Base-by-base conservation (phyloP, 306 rosid species). In the Prunus armeniaca region DNA sequence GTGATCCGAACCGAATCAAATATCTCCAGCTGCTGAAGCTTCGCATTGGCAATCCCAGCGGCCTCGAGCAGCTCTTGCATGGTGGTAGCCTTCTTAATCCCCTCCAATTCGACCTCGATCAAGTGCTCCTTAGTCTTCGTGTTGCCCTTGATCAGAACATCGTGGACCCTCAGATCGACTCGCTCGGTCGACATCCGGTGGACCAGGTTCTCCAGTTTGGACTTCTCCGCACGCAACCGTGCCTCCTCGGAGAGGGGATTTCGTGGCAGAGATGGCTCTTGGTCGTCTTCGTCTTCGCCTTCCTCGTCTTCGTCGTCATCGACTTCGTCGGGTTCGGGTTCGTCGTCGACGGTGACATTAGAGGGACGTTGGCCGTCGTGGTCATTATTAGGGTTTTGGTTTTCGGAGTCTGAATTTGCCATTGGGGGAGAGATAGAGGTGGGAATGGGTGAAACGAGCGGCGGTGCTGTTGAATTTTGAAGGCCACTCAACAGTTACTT, bases 91-190 rank as follows among this genome's bases (percentile, higher is more conserved):
- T 83, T 82, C 86, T 77, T 83, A 69, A 96, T 54, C 15, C 69
- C 86, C 79, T 87, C 88, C 58, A 96, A 78, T 78, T 96, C 97
- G 9, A 96, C 93, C 78, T 92, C 93, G 63, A 96, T 91, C 58
- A 96, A 71, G 82, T 88, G 84, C 9, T 91, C 99, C 84, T 87
- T 96, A 19, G 99, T 96, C 87, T 81, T 88, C 11, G 84, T 71
- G 85, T 92, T 96, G 20, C 99, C 99, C 76, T 86, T 91, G 74
- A 96, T 88, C 73, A 92, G 38, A 19, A 96, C 82, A 71, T 96
- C 96, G 76, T 96, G 99, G 74, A 96, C 99, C 65, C 97, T 86
- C 79, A 96, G 84, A 12, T 85, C 87, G 18, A 96, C 88, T 22
- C 81, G 60, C 87, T 89, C 97, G 52, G 82, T 87, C 76, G 79